Evolutionary conservation across 306 rosid genomes (phyloP), one percentile per base, ranked within the genome.

Genomic region (Malus asiatica): DNA sequence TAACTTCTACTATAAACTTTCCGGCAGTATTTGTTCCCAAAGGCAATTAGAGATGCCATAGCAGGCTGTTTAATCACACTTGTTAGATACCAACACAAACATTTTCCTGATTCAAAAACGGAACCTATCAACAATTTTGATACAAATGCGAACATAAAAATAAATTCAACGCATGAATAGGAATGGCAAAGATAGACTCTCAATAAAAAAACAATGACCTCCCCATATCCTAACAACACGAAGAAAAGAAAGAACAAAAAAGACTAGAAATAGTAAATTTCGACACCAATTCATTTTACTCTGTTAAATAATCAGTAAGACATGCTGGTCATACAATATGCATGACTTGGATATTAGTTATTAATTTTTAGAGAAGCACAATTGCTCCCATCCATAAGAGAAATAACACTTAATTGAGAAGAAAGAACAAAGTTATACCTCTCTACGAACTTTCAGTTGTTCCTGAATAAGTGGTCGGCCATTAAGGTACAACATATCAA

Each of bases 401-500:
- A 29, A 68, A 30, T 46, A 74, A 23, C 63, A 40, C 23, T 32
- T 19, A 51, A 69, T 58, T 35, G 66, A 67, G 46, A 23, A 73
- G 79, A 74, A 76, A 64, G 46, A 75, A 76, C 78, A 70, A 60
- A n/a, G 11, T 23, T 48, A 15, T 83, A 92, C 98, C 98, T 92
- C 90, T 86, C 98, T 83, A 44, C 98, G 97, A 82, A 84, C 82
- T 85, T 79, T 90, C 75, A 95, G 84, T 77, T 86, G 87, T 77
- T 88, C 90, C 80, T 89, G 97, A 73, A 92, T 85, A 64, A 92
- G 93, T 27, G 90, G 90, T 82, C 79, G 85, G 62, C 93, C 98
- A 78, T 95, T 89, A 68, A 88, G 96, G 80, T 89, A 92, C 78
- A 95, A 67, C 79, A 92, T 66, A 86, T 95, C 98, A 85, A 95